Conservation (phyloP, 306 rosid species). For the Senna tora region DNA sequence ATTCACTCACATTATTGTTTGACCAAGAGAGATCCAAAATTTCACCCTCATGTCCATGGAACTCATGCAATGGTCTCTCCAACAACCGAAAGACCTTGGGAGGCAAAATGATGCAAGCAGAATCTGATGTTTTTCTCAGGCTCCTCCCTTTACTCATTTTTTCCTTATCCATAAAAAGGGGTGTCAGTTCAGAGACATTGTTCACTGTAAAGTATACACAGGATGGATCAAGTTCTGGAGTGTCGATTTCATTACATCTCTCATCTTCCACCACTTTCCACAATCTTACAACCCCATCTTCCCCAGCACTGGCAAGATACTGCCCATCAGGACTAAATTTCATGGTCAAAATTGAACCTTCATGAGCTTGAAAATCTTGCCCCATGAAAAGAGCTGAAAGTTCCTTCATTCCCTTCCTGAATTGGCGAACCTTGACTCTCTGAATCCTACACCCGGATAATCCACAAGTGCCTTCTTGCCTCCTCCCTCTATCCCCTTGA, state of each 20-base stretch:
- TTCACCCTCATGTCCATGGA: constrained; percentile 78
- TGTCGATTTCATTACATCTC: constrained; percentile 73
- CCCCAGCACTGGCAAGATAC: constrained; percentile 91
- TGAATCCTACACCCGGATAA: constrained; percentile 52
- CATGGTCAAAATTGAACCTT: constrained; percentile 84
- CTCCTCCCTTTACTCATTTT: constrained; percentile 53
- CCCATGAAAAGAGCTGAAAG: constrained; percentile 88
- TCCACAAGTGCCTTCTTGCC: constrained; percentile 30
- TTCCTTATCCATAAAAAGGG: constrained; percentile 73
- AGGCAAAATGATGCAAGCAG: constrained; percentile 84
- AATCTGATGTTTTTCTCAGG: constrained; percentile 73
- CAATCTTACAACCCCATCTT: constrained; percentile 78
- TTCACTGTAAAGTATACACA: constrained; percentile 84
- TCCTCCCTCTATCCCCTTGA: constrained; percentile 39
- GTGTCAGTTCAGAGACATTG: constrained; percentile 74
- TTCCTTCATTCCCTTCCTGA: constrained; percentile 68
- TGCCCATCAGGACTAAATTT: constrained; percentile 96
- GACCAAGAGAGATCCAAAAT: constrained; percentile 96
- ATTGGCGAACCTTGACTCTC: constrained; percentile 77
- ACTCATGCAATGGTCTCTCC: constrained; percentile 86
- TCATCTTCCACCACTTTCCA: constrained; percentile 95
- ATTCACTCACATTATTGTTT: constrained; percentile 76
- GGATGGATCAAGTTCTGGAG: constrained; percentile 82
- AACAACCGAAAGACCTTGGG: constrained; percentile 76
- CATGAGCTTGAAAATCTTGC: constrained; percentile 90